phyloP scores from a whole-genome alignment of 2,329 filamentous ascomycete genomes.

The Verticillium tricorpus region DNA sequence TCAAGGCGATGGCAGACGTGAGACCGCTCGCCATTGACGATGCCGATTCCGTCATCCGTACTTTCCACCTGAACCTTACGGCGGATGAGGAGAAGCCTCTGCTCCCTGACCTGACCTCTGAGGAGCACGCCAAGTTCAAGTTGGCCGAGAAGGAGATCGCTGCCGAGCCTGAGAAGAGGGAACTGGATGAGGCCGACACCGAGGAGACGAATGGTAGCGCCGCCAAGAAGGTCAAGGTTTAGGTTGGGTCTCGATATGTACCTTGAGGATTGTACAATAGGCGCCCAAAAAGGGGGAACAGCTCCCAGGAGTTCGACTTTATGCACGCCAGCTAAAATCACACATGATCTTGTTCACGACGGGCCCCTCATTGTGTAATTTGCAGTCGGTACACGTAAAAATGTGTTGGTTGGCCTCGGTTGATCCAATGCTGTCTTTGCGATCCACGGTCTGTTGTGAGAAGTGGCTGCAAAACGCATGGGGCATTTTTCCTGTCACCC shows the following conservation, averaged over 20 bases:
- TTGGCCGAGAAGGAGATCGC: constrained; percentile 14
- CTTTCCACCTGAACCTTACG: constrained; percentile 57
- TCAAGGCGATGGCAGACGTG: constrained; percentile 86
- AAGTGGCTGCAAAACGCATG: too few species aligned
- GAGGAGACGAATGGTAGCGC: constrained; percentile 7
- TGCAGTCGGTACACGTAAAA: too few species aligned
- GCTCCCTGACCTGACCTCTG: constrained; percentile 12
- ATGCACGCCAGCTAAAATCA: background rate
- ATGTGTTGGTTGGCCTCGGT: too few species aligned
- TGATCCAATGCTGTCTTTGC: too few species aligned
- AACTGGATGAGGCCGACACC: constrained; percentile 9
- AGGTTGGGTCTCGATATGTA: background rate
- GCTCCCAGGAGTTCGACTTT: background rate
- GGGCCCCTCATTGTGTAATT: too few species aligned
- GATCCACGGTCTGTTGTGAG: too few species aligned
- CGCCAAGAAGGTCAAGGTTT: constrained; percentile 14
- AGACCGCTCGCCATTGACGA: constrained; percentile 84
- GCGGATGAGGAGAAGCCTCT: constrained; percentile 13
- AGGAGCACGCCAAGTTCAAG: constrained; percentile 15
- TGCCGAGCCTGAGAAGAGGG: constrained; percentile 13
- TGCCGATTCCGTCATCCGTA: constrained; percentile 82
- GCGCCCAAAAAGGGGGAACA: background rate
- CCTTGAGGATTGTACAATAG: background rate
- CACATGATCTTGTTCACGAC: too few species aligned
- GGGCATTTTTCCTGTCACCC: too few species aligned